Evolutionary conservation across 306 rosid genomes (phyloP), one percentile per base, ranked within the genome.

Genomic region (Boehmeria nivea): DNA sequence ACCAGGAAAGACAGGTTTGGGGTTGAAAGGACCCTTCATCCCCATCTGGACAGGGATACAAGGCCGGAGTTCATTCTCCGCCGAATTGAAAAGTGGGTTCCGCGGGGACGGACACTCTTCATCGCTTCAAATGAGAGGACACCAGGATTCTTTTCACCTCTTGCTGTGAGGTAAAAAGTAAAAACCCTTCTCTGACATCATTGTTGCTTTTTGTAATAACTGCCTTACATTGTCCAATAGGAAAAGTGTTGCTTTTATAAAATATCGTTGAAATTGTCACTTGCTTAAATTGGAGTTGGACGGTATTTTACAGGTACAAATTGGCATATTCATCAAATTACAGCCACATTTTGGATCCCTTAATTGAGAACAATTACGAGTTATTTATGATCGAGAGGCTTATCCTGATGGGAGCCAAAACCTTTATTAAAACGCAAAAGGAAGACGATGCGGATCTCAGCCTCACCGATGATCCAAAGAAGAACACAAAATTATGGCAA

Each of bases 41-140:
- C 99, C 62, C 99, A 85, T 78, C 83, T 93, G 40, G 99, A 87
- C 64, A 79, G 99, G 67, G 99, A 93, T 66, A 93, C 96, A 34
- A 83, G 76, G 12, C 74, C 99, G 2, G 86, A 93, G 73, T 87
- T 93, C 60, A 85, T 93, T 59, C 61, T 85, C 27, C 72, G 50
- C 52, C 77, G 95, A 75, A 85, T 93, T 50, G 73, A 74, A 61
- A 87, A 93, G 46, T 85, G 96, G 99, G 88, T 93, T 34, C 83
- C 96, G 28, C 64, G 82, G 4, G 90, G 99, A 60, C 80, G 89
- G 63, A 93, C 89, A 19, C 72, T 93, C 59, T 93, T 73, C 71
- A 77, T 93, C 64, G 96, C 95, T 67, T 93, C 99, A 55, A 93
- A 93, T 72, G 99, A 93, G 78, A 83, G 95, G 81, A 83, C 72